phyloP scores from a whole-genome alignment of 805 yeast species.

The Clavispora vitiphila region DNA sequence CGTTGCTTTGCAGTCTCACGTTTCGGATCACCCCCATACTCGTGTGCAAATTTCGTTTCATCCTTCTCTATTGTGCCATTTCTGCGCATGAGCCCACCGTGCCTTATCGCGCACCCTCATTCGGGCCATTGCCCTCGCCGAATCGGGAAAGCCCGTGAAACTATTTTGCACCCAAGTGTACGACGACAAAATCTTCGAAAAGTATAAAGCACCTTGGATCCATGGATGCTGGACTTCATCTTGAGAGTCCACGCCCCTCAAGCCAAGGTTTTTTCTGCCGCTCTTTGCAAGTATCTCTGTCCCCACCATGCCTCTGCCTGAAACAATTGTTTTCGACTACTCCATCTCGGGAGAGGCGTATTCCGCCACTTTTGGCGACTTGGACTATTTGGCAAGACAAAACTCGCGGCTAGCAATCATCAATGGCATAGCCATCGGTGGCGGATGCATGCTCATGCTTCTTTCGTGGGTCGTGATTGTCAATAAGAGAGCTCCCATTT shows the following conservation, averaged over 20 bases:
- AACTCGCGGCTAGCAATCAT: constrained; percentile 7
- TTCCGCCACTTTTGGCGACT: constrained; percentile 7
- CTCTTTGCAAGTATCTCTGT: no score
- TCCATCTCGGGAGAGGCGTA: constrained; percentile 5
- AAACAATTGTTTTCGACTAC: constrained; percentile 7
- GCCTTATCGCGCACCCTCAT: neutral
- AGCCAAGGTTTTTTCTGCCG: no score
- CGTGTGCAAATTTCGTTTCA: no score
- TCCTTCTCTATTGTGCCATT: no score
- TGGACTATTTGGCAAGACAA: constrained; percentile 4
- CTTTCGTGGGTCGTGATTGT: constrained; percentile 21
- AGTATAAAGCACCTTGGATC: neutral
- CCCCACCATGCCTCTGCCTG: neutral
- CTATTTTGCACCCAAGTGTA: neutral
- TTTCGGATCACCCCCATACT: no score
- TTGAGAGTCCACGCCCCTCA: no score
- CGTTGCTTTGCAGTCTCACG: no score
- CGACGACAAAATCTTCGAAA: neutral
- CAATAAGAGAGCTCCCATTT: constrained; percentile 61
- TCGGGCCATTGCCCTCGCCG: neutral
- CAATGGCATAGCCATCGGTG: constrained; percentile 13
- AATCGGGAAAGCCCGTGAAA: neutral
- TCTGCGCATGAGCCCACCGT: no score
- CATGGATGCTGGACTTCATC: no score
- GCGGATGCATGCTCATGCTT: constrained; percentile 10